phyloP scores from a whole-genome alignment of 805 yeast genomes.

The Candida boidinii region DNA sequence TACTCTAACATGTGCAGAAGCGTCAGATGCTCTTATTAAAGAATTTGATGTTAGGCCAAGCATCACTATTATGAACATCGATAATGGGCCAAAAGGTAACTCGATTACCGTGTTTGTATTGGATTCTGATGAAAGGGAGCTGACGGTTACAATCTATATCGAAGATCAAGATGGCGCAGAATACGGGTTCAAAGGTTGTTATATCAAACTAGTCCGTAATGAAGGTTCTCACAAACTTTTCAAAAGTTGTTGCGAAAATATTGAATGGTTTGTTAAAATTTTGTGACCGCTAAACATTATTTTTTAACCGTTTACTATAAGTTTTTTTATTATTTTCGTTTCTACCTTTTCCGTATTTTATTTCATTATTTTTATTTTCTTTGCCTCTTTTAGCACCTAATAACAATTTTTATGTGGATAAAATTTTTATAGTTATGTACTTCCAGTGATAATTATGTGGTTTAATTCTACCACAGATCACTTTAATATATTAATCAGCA shows the following conservation, averaged over 20 bases:
- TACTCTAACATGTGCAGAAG: constrained; percentile 6
- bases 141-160: constrained; percentile 13
- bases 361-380: neutral
- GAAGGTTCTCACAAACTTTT: constrained; percentile 12
- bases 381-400: no score
- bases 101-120: no score
- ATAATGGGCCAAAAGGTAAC: no score
- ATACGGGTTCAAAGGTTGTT: constrained; percentile 25
- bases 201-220: constrained; percentile 14
- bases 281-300: constrained; percentile 5
- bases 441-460: no score
- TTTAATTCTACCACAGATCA: no score
- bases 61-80: no score
- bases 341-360: no score
- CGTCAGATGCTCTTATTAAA: constrained; percentile 1
- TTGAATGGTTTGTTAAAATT: constrained; percentile 8
- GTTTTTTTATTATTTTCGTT: no score
- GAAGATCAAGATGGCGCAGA: constrained; percentile 21
- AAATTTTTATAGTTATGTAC: no score
- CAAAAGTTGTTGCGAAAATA: constrained; percentile 12
- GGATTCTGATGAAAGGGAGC: constrained; percentile 4
- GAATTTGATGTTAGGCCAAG: no score
- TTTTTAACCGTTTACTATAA: constrained; percentile 1
- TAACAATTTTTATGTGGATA: no score
- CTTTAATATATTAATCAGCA: no score